phyloP scores from a whole-genome alignment of 1,139 yeast species.

The Suhomyces anneliseae region DNA sequence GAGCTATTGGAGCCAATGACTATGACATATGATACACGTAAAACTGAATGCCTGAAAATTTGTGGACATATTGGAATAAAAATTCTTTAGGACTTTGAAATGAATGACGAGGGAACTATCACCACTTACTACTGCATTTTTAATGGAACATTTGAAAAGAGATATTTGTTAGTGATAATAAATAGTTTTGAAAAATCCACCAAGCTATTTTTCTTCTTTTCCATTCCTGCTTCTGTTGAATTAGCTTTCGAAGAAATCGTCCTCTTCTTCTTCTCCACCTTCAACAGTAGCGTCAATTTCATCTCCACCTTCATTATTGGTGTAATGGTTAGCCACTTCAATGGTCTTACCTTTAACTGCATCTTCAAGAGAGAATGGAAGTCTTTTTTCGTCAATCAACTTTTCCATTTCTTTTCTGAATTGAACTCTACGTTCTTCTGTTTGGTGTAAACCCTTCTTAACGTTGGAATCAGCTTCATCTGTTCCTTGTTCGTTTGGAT shows the following conservation, averaged over 20 bases:
- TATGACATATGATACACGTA: too few species aligned
- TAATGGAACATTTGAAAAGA: too few species aligned
- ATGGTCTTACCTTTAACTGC: constrained; percentile 50
- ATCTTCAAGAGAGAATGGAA: constrained; percentile 62
- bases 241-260: constrained; percentile 44
- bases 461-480: constrained; percentile 40
- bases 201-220: too few species aligned
- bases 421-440: constrained; percentile 50
- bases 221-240: constrained; percentile 11
- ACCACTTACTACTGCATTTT: too few species aligned
- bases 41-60: too few species aligned
- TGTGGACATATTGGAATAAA: too few species aligned
- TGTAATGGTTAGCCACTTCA: constrained; percentile 19
- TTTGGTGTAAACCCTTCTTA: constrained; percentile 44
- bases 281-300: constrained; percentile 47
- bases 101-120: too few species aligned
- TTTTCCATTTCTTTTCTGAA: constrained; percentile 53
- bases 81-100: too few species aligned
- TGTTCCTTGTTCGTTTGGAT: constrained; percentile 44
- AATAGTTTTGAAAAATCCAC: too few species aligned
- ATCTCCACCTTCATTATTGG: constrained; percentile 12
- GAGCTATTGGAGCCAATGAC: too few species aligned
- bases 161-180: too few species aligned
- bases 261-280: constrained; percentile 31
- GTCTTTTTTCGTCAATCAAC: constrained; percentile 48